A percentile compares a stretch with the other conserved stretches of the same genome.
Evolutionary conservation across 768 basidiomycete species (phyloP).

Genomic region (Phylloporus rhodoxanthus): DNA sequence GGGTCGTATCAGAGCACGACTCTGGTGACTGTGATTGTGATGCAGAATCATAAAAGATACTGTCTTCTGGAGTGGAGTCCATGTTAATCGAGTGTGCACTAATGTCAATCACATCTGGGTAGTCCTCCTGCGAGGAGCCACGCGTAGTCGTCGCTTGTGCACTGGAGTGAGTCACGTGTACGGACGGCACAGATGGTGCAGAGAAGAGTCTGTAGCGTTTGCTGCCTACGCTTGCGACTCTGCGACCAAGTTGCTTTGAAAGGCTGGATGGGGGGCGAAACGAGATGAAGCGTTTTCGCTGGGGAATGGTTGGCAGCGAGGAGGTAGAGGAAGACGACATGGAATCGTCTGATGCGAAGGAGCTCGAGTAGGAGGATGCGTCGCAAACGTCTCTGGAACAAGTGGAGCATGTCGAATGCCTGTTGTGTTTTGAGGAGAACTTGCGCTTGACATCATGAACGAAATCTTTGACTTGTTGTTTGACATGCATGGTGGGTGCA

Average conservation of each 20-base stretch:
- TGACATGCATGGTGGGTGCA: slow-evolving; percentile 29
- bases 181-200: slow-evolving; percentile 5
- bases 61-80: background rate
- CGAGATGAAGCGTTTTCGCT: slow-evolving; percentile 4
- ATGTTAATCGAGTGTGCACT: slow-evolving; percentile 2
- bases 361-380: slow-evolving; percentile 11
- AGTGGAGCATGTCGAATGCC: slow-evolving; percentile 10
- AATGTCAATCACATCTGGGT: slow-evolving; percentile 22
- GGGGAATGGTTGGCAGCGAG: slow-evolving; percentile 3
- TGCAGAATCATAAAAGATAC: background rate
- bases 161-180: too few relatives aligned
- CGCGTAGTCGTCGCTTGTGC: too few relatives aligned
- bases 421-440: slow-evolving; percentile 24
- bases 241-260: slow-evolving; percentile 9
- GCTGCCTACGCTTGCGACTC: background rate
- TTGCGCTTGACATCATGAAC: slow-evolving; percentile 30
- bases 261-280: slow-evolving; percentile 13
- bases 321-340: slow-evolving; percentile 12
- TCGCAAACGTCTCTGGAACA: slow-evolving; percentile 9
- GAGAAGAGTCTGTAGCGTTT: slow-evolving; percentile 19
- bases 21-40: slow-evolving; percentile 1
- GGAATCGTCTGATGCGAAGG: too few relatives aligned
- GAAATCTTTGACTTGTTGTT: slow-evolving; percentile 24
- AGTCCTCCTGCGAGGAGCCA: background rate
- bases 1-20: slow-evolving; percentile 16